A percentile compares a stretch with the other conserved stretches of the same genome.
These are phyloP conservation scores for Phytophthora agathidicida DNA, from an alignment of 352 stramenopile species.

Conservation along the genomic window DNA sequence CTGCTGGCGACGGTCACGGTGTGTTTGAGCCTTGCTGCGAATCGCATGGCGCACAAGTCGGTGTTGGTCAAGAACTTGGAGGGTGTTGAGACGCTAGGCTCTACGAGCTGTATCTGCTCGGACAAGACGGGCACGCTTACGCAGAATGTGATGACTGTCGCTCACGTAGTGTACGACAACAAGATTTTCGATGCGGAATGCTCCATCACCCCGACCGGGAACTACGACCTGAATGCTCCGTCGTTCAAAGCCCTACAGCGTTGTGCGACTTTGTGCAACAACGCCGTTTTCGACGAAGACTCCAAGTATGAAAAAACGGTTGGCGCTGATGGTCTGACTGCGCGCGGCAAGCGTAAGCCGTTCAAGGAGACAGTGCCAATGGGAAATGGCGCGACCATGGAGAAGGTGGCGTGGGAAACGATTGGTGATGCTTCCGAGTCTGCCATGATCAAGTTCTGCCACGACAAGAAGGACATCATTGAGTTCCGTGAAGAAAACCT, in stretches of 20 bases:
- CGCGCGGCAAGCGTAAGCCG: slow-evolving; percentile 51
- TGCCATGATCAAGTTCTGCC: slow-evolving; percentile 88
- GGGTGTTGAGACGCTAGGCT: slow-evolving; percentile 92
- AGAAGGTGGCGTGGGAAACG: slow-evolving; percentile 66
- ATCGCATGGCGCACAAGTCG: slow-evolving; percentile 89
- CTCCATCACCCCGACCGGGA: slow-evolving; percentile 68
- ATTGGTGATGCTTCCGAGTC: slow-evolving; percentile 84
- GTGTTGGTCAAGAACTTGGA: slow-evolving; percentile 96
- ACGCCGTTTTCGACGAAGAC: slow-evolving; percentile 61
- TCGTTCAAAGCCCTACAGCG: slow-evolving; percentile 75
- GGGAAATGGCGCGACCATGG: slow-evolving; percentile 44
- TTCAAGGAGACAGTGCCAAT: slow-evolving; percentile 66
- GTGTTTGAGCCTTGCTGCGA: slow-evolving; percentile 91
- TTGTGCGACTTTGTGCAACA: slow-evolving; percentile 92
- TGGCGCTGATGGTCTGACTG: slow-evolving; percentile 44
- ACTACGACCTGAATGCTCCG: slow-evolving; percentile 52
- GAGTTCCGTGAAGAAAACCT: slow-evolving; percentile 65
- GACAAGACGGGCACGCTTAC: slow-evolving; percentile 96
- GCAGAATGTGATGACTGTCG: slow-evolving; percentile 95
- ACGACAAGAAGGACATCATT: slow-evolving; percentile 83
- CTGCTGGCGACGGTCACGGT: slow-evolving; percentile 92
- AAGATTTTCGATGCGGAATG: slow-evolving; percentile 80
- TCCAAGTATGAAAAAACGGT: slow-evolving; percentile 81
- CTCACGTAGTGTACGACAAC: slow-evolving; percentile 82
- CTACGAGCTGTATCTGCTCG: slow-evolving; percentile 90